Evolutionary conservation across 768 basidiomycete species (phyloP), one percentile per base, ranked within the genome.

Genomic region (Trametes cingulata): DNA sequence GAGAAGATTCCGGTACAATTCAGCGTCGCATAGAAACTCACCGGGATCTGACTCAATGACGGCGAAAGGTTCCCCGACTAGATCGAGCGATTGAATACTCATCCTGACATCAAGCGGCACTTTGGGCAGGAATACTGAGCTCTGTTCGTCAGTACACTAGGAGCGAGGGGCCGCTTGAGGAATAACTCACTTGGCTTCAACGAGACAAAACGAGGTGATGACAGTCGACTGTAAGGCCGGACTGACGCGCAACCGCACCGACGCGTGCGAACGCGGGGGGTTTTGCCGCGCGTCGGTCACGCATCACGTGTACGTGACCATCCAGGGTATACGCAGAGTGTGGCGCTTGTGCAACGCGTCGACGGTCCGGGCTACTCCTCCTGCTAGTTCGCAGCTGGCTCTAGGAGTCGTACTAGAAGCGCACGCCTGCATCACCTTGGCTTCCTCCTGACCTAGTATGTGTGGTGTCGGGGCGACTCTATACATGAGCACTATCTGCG

Each of bases 21-120:
- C 29, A 33, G 29, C 29, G 29, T 10, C 29, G 29, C 1, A 46
- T 14, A 20, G 43, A 36, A 15, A 63, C 70, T 46, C 13, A 72
- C 75, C 75, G 48, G 75, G 75, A 51, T 77, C 75, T 2, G 75
- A 77, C 67, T 87, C 85, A 56, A 86, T 77, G 22, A 87, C 85
- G 15, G 83, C 82, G 64, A 85, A 86, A 12, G 84, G 80, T 3
- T 79, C 83, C n/a, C 85, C 85, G 25, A 85, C 77, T 14, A 85
- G 80, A 65, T 86, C 84, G 39, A 51, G 25, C 13, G 46, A 27
- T 7, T 36, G 37, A 22, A 8, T n/a, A 29, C 35, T 27, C 47
- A 52, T 52, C 4, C 22, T 40, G 6, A 33, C 33, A 25, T 46
- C 6, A 20, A 36, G 49, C 10, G 3, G 25, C 15, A 37, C 35